These are phyloP conservation scores for Boletus subluridellus DNA, from an alignment of 1,284 basidiomycete genomes.

Conservation along the genomic window DNA sequence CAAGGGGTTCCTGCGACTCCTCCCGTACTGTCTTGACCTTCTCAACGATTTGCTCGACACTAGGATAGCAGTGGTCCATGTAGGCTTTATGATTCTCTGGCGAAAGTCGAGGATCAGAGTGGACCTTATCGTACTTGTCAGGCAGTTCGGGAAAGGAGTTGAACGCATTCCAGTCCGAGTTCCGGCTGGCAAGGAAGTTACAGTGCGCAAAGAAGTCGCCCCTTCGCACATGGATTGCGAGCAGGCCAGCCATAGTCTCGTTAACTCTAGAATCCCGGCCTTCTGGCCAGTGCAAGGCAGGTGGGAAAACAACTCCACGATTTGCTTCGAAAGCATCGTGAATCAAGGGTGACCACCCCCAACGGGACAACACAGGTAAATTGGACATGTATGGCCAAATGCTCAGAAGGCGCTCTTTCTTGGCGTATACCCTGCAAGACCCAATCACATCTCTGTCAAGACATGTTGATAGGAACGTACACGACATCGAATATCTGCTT, in stretches of 20 bases:
- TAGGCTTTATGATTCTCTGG: slow-evolving; percentile 30
- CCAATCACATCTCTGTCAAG: not conserved
- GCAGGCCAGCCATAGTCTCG: not conserved
- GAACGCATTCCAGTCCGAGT: not conserved
- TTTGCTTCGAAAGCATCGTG: not conserved
- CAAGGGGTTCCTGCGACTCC: slow-evolving; percentile 24
- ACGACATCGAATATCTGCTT: not conserved
- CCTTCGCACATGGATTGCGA: not conserved
- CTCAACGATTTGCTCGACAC: slow-evolving; percentile 35
- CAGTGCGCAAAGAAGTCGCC: not conserved
- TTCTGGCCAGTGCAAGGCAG: not conserved
- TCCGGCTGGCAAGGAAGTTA: not conserved
- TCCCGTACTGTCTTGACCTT: slow-evolving; percentile 29
- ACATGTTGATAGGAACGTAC: not conserved
- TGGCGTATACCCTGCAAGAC: not conserved
- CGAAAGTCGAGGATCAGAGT: slow-evolving; percentile 27
- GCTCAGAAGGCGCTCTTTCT: not conserved
- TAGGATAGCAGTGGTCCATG: slow-evolving; percentile 40
- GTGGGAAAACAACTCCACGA: not conserved
- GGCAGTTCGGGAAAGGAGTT: slow-evolving; percentile 21
- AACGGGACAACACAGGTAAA: not conserved
- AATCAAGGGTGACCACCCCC: not conserved
- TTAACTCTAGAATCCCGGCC: not conserved
- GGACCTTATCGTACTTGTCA: slow-evolving; percentile 32
- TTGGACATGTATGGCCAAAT: not conserved